Conservation (phyloP, 2,329 filamentous ascomycete genomes). For the Harringtonia aguacate region DNA sequence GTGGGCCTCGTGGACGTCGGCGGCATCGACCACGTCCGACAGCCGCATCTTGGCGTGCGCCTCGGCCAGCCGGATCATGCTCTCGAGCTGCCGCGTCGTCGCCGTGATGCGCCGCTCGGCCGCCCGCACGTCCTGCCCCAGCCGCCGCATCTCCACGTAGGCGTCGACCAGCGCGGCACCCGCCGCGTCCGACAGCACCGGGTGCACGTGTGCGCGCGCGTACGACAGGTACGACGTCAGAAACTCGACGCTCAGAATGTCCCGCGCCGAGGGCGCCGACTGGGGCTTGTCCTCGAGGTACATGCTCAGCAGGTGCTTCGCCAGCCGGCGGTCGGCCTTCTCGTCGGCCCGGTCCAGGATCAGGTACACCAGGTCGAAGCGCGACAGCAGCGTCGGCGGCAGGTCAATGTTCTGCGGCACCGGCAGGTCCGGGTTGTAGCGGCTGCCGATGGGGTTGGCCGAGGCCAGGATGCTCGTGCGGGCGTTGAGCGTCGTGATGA, state of each 20-base stretch:
- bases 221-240: conserved; percentile 96
- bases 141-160: conserved; percentile 90
- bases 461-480: conserved; percentile 92
- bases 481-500: conserved; percentile 93
- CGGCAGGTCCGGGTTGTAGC: conserved; percentile 91
- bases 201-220: conserved; percentile 77
- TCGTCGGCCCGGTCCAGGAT: conserved; percentile 93
- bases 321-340: conserved; percentile 74
- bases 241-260: conserved; percentile 89
- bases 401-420: conserved; percentile 98
- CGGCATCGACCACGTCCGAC: conserved; percentile 59
- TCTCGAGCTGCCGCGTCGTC: conserved; percentile 91
- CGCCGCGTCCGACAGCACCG: conserved; percentile 67
- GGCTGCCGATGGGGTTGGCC: conserved; percentile 94
- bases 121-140: conserved; percentile 77
- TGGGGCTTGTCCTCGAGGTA: conserved; percentile 93
- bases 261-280: conserved; percentile 60
- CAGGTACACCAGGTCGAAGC: conserved; percentile 95
- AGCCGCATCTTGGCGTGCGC: conserved; percentile 98
- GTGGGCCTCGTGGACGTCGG: conserved; percentile 83
- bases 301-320: conserved; percentile 88
- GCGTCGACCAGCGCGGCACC: conserved; percentile 74
- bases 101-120: conserved; percentile 95
- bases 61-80: conserved; percentile 94
- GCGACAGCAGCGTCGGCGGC: conserved; percentile 84